Evolutionary conservation across 139 green algal genomes (phyloP).

Genomic region (Medakamo hakoo): DNA sequence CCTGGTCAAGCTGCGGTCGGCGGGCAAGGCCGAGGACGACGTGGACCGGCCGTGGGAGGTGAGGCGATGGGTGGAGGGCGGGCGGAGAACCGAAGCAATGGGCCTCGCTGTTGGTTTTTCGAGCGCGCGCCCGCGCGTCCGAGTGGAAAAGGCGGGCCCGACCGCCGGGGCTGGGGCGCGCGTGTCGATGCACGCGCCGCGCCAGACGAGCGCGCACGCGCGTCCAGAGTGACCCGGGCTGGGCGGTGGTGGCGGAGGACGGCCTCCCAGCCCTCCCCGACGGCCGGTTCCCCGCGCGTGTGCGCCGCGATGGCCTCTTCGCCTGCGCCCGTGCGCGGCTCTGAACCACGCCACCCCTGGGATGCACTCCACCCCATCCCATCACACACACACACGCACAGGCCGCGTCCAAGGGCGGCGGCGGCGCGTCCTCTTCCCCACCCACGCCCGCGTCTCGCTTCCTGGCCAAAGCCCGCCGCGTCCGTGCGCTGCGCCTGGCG

Average conservation of each 20-base stretch:
- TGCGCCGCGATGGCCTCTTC: too few species aligned
- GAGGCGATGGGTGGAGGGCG: slow-evolving; percentile 7
- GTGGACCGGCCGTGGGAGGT: slow-evolving; percentile 11
- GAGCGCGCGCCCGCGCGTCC: slow-evolving; percentile 12
- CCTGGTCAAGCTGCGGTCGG: slow-evolving; percentile 36
- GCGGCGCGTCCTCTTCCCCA: too few species aligned
- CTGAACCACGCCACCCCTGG: not conserved
- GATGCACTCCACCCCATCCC: not conserved
- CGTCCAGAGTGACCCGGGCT: too few species aligned
- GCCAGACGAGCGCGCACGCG: not conserved
- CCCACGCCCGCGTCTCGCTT: not conserved
- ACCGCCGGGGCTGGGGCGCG: not conserved
- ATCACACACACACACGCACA: not conserved
- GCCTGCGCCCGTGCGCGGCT: too few species aligned
- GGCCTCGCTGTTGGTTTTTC: not conserved
- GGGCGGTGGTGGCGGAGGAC: too few species aligned
- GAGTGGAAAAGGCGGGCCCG: slow-evolving; percentile 8
- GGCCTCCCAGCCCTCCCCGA: too few species aligned
- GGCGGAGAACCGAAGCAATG: not conserved
- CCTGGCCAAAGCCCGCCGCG: not conserved
- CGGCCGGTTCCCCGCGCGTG: too few species aligned
- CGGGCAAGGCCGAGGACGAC: slow-evolving; percentile 19
- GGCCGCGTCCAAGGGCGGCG: too few species aligned
- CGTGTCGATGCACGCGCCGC: not conserved
- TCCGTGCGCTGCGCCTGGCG: slow-evolving; percentile 11